These are phyloP conservation scores for Byssochlamys sp. DNA, from an alignment of 2,329 filamentous ascomycete genomes.

Conservation along the genomic window DNA sequence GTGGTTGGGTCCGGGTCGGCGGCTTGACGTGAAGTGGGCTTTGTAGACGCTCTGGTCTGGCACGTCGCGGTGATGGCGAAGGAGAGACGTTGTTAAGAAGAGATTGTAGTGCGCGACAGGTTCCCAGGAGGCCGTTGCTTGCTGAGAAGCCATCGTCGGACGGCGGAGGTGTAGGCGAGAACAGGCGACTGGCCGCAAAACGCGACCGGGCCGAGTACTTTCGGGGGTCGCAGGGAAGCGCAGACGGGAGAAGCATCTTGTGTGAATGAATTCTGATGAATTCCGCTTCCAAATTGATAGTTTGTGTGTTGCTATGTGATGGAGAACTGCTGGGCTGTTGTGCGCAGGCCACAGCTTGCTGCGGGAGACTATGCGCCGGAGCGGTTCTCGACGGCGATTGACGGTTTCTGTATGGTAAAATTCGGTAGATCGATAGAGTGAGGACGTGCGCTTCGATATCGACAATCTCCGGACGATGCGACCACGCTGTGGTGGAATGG, in stretches of 20 bases:
- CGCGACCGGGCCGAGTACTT: conserved; percentile 22
- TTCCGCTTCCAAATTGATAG: neutral
- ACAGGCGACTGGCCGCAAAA: conserved; percentile 25
- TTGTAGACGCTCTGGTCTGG: conserved; percentile 29
- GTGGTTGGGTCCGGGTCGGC: conserved; percentile 19
- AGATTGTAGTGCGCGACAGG: conserved; percentile 34
- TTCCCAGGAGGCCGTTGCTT: conserved; percentile 31
- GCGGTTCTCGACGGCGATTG: conserved; percentile 14
- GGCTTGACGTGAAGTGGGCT: conserved; percentile 28
- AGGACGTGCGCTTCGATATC: conserved; percentile 15
- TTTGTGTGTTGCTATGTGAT: conserved; percentile 3
- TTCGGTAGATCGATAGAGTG: conserved; percentile 6
- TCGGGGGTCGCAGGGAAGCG: conserved; percentile 35
- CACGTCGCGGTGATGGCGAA: conserved; percentile 24
- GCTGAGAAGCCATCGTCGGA: conserved; percentile 24
- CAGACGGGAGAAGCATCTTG: conserved; percentile 38
- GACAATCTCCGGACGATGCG: conserved; percentile 16
- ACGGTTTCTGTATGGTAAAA: conserved; percentile 10
- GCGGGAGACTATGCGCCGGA: conserved; percentile 23
- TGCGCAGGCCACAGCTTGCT: conserved; percentile 7
- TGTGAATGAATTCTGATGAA: neutral
- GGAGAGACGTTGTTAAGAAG: conserved; percentile 31
- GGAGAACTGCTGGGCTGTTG: conserved; percentile 11
- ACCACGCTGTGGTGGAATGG: conserved; percentile 52
- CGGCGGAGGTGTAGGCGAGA: conserved; percentile 30